Evolutionary conservation across 345 rosid genomes (phyloP).

Genomic region (Moricandia moricandioides): DNA sequence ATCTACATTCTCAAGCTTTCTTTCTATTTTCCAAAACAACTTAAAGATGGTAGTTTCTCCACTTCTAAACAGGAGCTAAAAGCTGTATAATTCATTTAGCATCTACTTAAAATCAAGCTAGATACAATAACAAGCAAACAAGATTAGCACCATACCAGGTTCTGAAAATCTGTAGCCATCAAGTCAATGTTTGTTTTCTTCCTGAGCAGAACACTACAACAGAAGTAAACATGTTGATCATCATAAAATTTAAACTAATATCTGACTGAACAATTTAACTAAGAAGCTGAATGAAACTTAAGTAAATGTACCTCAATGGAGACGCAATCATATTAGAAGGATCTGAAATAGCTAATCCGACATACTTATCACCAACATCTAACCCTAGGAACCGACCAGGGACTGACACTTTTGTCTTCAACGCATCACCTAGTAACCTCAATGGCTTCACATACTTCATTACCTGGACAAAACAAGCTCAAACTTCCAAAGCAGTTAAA

Average conservation of each 20-base stretch:
- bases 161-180: constrained; percentile 67
- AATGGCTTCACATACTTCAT: constrained; percentile 75
- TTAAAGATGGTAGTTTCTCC: neutral
- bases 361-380: constrained; percentile 88
- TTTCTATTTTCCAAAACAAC: neutral
- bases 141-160: constrained; percentile 47
- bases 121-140: neutral
- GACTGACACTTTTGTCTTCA: constrained; percentile 38
- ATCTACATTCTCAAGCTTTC: constrained; percentile 7
- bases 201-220: constrained; percentile 70
- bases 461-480: constrained; percentile 11
- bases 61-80: neutral
- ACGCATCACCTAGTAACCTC: constrained; percentile 48
- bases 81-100: neutral
- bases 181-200: constrained; percentile 56
- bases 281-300: too few relatives aligned
- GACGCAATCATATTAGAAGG: constrained; percentile 46
- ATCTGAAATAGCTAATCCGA: constrained; percentile 78
- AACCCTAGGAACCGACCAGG: constrained; percentile 66
- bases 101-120: neutral
- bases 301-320: constrained; percentile 52
- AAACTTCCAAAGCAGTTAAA: neutral
- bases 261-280: neutral
- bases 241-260: too few relatives aligned
- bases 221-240: too few relatives aligned